phyloP scores from a whole-genome alignment of 78 protist genomes.

The Protostelium mycophagum region DNA sequence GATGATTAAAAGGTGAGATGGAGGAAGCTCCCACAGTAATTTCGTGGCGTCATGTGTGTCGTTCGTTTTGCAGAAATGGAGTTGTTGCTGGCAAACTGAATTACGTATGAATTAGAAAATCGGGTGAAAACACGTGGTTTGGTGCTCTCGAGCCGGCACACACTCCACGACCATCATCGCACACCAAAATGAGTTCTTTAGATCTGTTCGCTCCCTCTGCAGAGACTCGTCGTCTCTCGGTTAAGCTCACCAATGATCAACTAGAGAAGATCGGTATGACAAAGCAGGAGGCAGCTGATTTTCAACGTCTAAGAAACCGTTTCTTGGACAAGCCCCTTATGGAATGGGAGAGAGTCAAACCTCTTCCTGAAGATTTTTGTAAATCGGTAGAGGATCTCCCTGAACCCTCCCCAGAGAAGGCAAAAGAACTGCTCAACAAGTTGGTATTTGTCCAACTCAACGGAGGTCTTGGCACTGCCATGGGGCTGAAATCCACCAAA shows the following conservation, averaged over 20 bases:
- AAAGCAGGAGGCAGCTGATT: background rate
- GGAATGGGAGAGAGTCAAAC: background rate
- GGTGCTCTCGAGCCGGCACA: too few relatives aligned
- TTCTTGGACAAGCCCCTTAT: background rate
- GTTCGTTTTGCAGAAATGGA: too few relatives aligned
- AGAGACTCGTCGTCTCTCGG: background rate
- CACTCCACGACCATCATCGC: too few relatives aligned
- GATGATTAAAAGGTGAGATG: too few relatives aligned
- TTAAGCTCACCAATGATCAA: background rate
- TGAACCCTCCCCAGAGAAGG: conserved; percentile 8
- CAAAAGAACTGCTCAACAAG: conserved; percentile 24
- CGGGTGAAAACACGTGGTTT: too few relatives aligned
- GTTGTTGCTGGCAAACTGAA: too few relatives aligned
- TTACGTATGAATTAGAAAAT: too few relatives aligned
- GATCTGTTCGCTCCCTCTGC: background rate
- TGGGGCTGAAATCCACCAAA: conserved; percentile 54
- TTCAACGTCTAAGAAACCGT: background rate
- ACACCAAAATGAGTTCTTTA: background rate
- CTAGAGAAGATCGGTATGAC: background rate
- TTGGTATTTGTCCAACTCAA: conserved; percentile 92
- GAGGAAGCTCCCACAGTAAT: too few relatives aligned
- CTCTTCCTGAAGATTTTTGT: background rate
- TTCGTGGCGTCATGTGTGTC: too few relatives aligned
- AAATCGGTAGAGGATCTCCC: background rate
- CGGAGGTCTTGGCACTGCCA: conserved; percentile 87